Evolutionary conservation across 345 rosid species (phyloP), one percentile per base, ranked within the genome.

Genomic region (Citrus unshiu): DNA sequence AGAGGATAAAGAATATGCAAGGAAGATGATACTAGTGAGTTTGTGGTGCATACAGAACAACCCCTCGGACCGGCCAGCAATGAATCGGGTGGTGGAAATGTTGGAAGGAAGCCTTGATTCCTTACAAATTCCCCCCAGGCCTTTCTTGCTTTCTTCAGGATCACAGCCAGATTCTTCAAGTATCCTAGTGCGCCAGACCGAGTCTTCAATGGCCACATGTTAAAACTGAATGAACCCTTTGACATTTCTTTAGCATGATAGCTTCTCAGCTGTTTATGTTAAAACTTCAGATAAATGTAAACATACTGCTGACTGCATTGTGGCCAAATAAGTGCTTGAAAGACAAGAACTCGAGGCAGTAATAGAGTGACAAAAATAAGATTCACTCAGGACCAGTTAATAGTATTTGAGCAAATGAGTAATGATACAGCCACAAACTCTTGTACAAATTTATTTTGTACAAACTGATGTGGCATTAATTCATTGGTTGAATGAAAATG

Each of bases 21-120:
- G 22, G 75, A 72, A 72, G 29, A 29, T 72, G 75, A 72, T 72
- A 54, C 32, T 21, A 72, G 62, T 56, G 43, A 56, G 63, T 61
- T 72, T 72, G 75, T 72, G 75, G 75, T 72, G 75, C 75, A 72
- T 72, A 72, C 75, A 72, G 39, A 56, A 9, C 22, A 2, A 9
- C 0, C 75, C 75, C 24, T 72, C 75, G 30, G 9, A 27, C 29
- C 25, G 75, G 75, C 75, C 75, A 72, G 3, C 63, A 21, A 56
- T 72, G 2, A 72, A 39, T 57, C 22, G 46, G 5, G 75, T 30
- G 21, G 43, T 72, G 40, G 40, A 72, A 51, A 72, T 72, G 63
- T 30, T 54, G 63, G 63, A 56, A 56, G 75, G 63, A 56, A 72
- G 75, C 46, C 51, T 57, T 32, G 75, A 72, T 10, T 56, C 75